Evolutionary conservation across 441 rosid species (phyloP), one percentile per base, ranked within the genome.

Genomic region (Erodium texanum): DNA sequence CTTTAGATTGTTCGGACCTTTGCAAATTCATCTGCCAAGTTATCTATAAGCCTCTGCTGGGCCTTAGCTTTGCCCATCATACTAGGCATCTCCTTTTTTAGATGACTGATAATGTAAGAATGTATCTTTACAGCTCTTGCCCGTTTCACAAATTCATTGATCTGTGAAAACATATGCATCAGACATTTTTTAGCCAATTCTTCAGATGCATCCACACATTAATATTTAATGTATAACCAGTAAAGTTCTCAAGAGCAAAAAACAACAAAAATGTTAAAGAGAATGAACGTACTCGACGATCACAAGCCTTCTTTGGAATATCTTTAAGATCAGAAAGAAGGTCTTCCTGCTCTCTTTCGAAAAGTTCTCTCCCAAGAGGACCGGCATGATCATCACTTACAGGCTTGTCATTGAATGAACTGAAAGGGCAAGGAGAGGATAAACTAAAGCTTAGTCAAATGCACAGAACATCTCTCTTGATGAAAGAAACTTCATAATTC

Each of bases 231-330:
- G 27, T 18, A 58, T 12, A 8, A 58, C 27, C 5, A 54, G 24
- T 58, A 8, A 58, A 18, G 15, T 20, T 58, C 29, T 20, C n/a
- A 58, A 20, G 63, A 58, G 29, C 5, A 58, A 58, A 20, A 22
- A 58, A 58, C 27, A 16, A 0, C 6, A 54, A 2, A 19, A 32
- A 32, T 32, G 36, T 32, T 32, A 14, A 6, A 38, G 7, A 65
- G 75, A 32, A 32, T 48, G 48, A 69, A 80, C 96, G 87, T 79
- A 91, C 97, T 29, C 93, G 88, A 22, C 97, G 97, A 86, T 92
- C 98, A 68, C 99, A 94, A 74, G 98, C 99, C 81, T 92, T 94
- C 84, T 92, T 94, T 0, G 99, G 98, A 62, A 92, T 86, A 74
- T 92, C 93, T 81, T 89, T 94, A 36, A 94, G 80, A 82, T 94